A percentile compares a stretch with the other conserved stretches of the same genome.
Conservation (phyloP, 768 basidiomycete species). For the Mycena galericulata region DNA sequence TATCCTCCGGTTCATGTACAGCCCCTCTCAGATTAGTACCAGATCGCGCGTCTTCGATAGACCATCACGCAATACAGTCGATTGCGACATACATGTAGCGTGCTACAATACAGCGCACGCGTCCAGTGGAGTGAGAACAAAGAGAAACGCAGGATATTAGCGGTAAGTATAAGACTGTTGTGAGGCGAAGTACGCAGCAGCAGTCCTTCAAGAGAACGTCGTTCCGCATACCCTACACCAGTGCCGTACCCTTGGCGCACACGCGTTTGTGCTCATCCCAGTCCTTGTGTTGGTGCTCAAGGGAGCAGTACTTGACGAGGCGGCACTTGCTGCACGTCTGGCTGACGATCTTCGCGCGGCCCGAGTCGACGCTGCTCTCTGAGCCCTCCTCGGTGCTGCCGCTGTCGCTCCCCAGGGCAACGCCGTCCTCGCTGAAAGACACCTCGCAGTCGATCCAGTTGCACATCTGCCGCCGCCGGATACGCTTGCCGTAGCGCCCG, state of each 20-base stretch:
- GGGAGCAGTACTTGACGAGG: conserved; percentile 82
- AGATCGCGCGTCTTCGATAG: too few relatives aligned
- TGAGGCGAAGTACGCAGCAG: background rate
- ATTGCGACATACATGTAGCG: background rate
- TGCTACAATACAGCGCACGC: background rate
- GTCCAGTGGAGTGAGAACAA: conserved; percentile 6
- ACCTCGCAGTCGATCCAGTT: conserved; percentile 85
- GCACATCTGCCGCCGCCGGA: conserved; percentile 76
- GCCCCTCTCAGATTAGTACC: too few relatives aligned
- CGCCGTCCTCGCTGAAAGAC: conserved; percentile 63
- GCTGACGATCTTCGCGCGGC: conserved; percentile 51
- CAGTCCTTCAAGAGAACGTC: conserved; percentile 1
- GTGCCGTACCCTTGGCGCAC: conserved; percentile 53
- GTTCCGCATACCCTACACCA: conserved; percentile 2
- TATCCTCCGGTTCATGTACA: too few relatives aligned
- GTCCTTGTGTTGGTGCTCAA: conserved; percentile 79
- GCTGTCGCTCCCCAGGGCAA: conserved; percentile 35
- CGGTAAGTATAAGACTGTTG: conserved; percentile 17
- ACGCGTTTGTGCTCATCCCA: conserved; percentile 85
- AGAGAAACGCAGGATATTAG: background rate
- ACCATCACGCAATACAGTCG: background rate
- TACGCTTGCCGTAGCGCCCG: conserved; percentile 58
- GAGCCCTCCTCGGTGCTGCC: conserved; percentile 56
- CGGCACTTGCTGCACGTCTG: conserved; percentile 83
- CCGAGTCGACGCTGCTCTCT: conserved; percentile 55